Percentiles rank a stretch among this genome's conserved stretches.
phyloP scores from a whole-genome alignment of 2,329 filamentous ascomycete genomes.

The Phialocephala sp. region DNA sequence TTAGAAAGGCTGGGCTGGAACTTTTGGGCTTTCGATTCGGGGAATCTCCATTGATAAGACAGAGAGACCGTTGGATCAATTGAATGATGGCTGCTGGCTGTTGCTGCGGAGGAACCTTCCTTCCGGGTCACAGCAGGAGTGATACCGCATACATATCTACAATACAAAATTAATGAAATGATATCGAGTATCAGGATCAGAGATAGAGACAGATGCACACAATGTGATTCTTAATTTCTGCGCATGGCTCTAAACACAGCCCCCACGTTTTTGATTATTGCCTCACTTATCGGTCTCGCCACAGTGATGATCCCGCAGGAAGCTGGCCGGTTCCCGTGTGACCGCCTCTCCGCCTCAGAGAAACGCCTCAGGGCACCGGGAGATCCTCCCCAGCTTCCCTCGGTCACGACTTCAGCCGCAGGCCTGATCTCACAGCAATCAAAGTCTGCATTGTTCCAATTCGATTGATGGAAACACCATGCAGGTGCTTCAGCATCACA shows the following conservation, averaged over 20 bases:
- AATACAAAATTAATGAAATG: conserved; percentile 11
- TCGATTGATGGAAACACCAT: too few species aligned
- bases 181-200: conserved; percentile 8
- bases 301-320: background rate
- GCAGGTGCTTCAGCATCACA: background rate
- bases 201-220: background rate
- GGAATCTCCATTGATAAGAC: background rate
- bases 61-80: background rate
- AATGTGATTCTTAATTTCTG: background rate
- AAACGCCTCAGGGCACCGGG: background rate
- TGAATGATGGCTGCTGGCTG: background rate
- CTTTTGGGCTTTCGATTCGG: background rate
- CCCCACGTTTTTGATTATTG: background rate
- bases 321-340: background rate
- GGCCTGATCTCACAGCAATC: background rate
- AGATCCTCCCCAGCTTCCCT: too few species aligned
- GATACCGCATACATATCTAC: background rate
- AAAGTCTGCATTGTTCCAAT: too few species aligned
- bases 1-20: conserved; percentile 7
- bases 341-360: background rate
- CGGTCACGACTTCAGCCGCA: background rate
- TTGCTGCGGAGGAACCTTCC: too few species aligned
- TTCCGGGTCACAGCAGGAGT: background rate
- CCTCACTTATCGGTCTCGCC: background rate
- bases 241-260: background rate